Evolutionary conservation across 139 green algal species (phyloP), one percentile per base, ranked within the genome.

Genomic region (Closterium sp.): DNA sequence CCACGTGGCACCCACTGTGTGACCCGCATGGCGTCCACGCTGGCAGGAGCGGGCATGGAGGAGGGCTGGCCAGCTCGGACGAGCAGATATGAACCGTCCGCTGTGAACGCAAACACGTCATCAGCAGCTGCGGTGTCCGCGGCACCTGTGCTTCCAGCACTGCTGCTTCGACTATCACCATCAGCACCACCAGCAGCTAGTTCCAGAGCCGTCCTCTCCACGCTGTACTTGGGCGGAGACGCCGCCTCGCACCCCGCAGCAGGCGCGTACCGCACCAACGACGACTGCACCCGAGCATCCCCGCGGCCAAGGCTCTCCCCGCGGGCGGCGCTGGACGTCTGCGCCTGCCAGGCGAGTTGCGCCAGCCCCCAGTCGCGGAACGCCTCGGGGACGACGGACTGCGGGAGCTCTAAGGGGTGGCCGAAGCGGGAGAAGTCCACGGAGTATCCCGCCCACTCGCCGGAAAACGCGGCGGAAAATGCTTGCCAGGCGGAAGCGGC

Each of bases 371-470:
- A 94, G 28, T 94, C 92, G 31, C 36, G 87, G 66, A 94, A 93
- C 31, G 92, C 90, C 0, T 25, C 76, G 10, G 92, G 92, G 12
- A 94, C 92, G 23, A 94, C 92, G 21, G 85, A 38, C 2, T 94
- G 84, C 6, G 92, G 92, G 30, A 94, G 91, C 83, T 92, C 84
- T 21, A 87, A 30, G n/a, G 90, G 31, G 0, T 36, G 2, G 1
- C 84, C 90, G 34, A 25, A 30, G n/a, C 32, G 21, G n/a, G 31
- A 32, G 69, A 94, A 94, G 33, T 94, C 85, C 4, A 87, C 87
- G 23, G 84, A 16, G 31, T 93, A 93, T 30, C 92, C 92, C 31
- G 94, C 92, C 92, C 92, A 94, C 36, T 94, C 92, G 34, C 92
- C 92, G 81, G 84, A 92, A 28, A 87, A 33, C 31, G 38, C 83